Conservation (phyloP, 768 basidiomycete genomes). For the Suillus discolor region DNA sequence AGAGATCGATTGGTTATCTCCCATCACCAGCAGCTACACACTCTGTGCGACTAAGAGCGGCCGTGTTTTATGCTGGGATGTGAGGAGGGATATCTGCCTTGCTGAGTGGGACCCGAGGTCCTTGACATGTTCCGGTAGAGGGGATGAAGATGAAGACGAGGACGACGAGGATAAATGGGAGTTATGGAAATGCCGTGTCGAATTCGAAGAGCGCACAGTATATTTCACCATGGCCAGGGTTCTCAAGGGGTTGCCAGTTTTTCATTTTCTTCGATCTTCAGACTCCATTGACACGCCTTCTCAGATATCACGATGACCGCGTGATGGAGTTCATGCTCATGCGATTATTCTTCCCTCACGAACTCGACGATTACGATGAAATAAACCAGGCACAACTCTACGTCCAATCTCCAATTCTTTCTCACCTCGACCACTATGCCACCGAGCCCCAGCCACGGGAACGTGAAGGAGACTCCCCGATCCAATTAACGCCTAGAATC, state of each 20-base stretch:
- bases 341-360: slow-evolving; percentile 62
- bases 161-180: slow-evolving; percentile 54
- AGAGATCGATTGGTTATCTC: slow-evolving; percentile 77
- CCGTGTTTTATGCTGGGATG: slow-evolving; percentile 78
- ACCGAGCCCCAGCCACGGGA: background rate
- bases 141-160: slow-evolving; percentile 12
- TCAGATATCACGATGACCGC: slow-evolving; percentile 59
- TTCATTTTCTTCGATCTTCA: slow-evolving; percentile 2
- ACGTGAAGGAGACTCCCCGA: background rate
- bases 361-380: slow-evolving; percentile 35
- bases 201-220: slow-evolving; percentile 70
- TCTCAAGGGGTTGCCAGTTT: slow-evolving; percentile 49
- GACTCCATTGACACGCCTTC: slow-evolving; percentile 7
- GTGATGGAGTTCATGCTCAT: slow-evolving; percentile 75
- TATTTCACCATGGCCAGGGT: slow-evolving; percentile 79
- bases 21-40: slow-evolving; percentile 74
- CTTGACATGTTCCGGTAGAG: slow-evolving; percentile 15
- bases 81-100: slow-evolving; percentile 58
- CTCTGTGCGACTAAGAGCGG: slow-evolving; percentile 79
- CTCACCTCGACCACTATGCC: slow-evolving; percentile 5
- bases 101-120: slow-evolving; percentile 66
- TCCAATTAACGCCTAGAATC: background rate
- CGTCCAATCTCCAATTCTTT: slow-evolving; percentile 7
- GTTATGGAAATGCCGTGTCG: slow-evolving; percentile 78
- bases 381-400: slow-evolving; percentile 6